A percentile compares a stretch with the other conserved stretches of the same genome.
Conservation (phyloP, 1,139 yeast species). For the Geotrichum bryndzae region DNA sequence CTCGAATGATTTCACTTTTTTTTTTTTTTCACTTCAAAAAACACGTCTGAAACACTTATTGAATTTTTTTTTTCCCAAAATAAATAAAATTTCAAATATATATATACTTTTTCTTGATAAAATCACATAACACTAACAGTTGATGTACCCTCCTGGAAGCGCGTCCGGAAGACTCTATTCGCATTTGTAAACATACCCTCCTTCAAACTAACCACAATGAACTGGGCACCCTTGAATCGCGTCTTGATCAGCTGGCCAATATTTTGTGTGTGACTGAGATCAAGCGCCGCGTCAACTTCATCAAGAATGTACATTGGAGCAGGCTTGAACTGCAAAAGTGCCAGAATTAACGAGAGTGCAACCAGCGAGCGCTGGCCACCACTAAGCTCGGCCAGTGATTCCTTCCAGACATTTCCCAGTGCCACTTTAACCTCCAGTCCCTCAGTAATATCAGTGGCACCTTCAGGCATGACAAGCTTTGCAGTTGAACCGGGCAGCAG, state of each 20-base stretch:
- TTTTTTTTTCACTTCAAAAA: no score
- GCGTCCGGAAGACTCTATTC: constrained; percentile 82
- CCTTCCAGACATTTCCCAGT: constrained; percentile 92
- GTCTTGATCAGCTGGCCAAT: constrained; percentile 95
- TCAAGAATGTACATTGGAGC: constrained; percentile 97
- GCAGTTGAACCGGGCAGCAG: constrained; percentile 87
- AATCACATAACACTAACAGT: constrained; percentile 47
- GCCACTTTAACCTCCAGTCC: constrained; percentile 91
- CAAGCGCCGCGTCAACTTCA: constrained; percentile 97
- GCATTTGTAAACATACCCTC: constrained; percentile 99
- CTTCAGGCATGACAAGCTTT: constrained; percentile 75
- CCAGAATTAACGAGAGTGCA: constrained; percentile 85
- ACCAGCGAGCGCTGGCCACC: constrained; percentile 96
- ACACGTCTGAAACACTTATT: no score
- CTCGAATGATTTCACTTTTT: no score
- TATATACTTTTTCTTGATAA: background rate
- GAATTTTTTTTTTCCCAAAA: background rate
- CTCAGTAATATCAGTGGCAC: constrained; percentile 66
- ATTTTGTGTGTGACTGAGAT: constrained; percentile 93
- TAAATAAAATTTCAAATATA: background rate
- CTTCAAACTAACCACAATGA: constrained; percentile 90
- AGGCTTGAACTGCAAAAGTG: constrained; percentile 87
- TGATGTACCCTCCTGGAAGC: constrained; percentile 95
- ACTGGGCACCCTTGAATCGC: constrained; percentile 90
- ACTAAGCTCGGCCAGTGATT: constrained; percentile 85